Base-by-base conservation (phyloP, 495 filamentous ascomycete genomes). In the Umbilicaria muhlenbergii region DNA sequence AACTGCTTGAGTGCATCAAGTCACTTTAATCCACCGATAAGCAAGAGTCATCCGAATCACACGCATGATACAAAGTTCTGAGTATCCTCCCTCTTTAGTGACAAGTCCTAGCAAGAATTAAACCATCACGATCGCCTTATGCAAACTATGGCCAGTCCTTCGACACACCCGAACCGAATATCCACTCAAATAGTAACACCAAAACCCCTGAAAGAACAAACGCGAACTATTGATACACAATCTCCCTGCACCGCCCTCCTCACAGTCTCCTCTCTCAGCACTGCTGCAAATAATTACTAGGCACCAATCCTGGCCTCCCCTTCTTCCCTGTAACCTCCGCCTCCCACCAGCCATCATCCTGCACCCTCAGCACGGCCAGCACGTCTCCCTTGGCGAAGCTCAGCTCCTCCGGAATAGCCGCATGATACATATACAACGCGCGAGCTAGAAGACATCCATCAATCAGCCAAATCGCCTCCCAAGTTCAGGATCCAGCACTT, bases 281-380 rank as follows among this genome's bases (percentile, higher is more conserved):
- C 35, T 70, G 66, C 64, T 93, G 86, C 57, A 99, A 64, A 56
- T 99, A 99, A 62, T 99, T 99, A 62, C 88, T 94, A 17, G 92
- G 92, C 41, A 96, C 92, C 55, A 99, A 67, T 18, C 92, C 92
- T 11, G 82, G 66, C 51, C 77, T 70, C 15, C 75, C 71, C 19
- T 78, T 78, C 51, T 75, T 77, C 0, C 83, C 83, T 40, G 86
- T 83, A 42, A 94, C 74, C 63, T 95, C 88, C 12, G 92, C 91
- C 67, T 96, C 91, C 92, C 92, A 99, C 92, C 92, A 99, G 11
- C 92, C 92, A 56, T 99, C 92, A 61, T 99, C 92, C 58, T 99
- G 92, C 46, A 88, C 75, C 48, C 86, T 71, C 32, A 93, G 63
- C n/a, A 99, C 77, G 1, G 89, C 85, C 7, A 99, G 65, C 40